phyloP scores from a whole-genome alignment of 192 early-diverging fungal species.

The Backusella luteola region DNA sequence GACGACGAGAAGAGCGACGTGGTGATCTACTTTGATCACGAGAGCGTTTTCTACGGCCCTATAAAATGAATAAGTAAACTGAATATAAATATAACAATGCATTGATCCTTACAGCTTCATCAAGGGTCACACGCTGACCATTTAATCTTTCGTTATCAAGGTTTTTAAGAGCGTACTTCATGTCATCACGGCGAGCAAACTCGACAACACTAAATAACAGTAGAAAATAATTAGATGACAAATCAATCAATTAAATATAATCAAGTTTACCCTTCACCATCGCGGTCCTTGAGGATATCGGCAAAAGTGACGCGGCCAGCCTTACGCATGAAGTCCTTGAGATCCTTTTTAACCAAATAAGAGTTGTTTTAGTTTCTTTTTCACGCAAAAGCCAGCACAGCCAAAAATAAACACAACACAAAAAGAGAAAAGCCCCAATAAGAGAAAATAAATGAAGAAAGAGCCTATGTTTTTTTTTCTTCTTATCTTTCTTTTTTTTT shows the following conservation, averaged over 20 bases:
- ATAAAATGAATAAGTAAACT: not conserved
- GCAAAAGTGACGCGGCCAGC: slow-evolving; percentile 94
- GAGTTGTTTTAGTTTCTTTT: not conserved
- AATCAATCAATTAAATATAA: not conserved
- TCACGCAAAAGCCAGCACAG: slow-evolving; percentile 14
- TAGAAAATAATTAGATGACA: not conserved
- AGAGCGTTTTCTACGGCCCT: slow-evolving; percentile 16
- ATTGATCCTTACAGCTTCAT: slow-evolving; percentile 52
- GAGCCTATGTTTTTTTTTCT: not conserved
- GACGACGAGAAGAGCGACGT: slow-evolving; percentile 47
- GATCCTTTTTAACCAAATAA: slow-evolving; percentile 65
- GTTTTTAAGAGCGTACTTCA: slow-evolving; percentile 82
- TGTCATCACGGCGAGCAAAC: slow-evolving; percentile 76
- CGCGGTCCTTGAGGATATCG: slow-evolving; percentile 78
- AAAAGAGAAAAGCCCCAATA: not conserved
- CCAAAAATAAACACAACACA: not conserved
- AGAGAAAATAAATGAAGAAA: not conserved
- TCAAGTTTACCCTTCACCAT: slow-evolving; percentile 73
- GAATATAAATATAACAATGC: not conserved
- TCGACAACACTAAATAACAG: slow-evolving; percentile 76
- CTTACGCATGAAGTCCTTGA: slow-evolving; percentile 95
- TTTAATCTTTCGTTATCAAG: slow-evolving; percentile 76
- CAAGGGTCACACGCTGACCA: slow-evolving; percentile 66
- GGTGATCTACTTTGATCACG: slow-evolving; percentile 19
- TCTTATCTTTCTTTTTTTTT: not conserved